Evolutionary conservation across 495 filamentous ascomycete species (phyloP), one percentile per base, ranked within the genome.

Genomic region (Massariosphaeria phaeospora): DNA sequence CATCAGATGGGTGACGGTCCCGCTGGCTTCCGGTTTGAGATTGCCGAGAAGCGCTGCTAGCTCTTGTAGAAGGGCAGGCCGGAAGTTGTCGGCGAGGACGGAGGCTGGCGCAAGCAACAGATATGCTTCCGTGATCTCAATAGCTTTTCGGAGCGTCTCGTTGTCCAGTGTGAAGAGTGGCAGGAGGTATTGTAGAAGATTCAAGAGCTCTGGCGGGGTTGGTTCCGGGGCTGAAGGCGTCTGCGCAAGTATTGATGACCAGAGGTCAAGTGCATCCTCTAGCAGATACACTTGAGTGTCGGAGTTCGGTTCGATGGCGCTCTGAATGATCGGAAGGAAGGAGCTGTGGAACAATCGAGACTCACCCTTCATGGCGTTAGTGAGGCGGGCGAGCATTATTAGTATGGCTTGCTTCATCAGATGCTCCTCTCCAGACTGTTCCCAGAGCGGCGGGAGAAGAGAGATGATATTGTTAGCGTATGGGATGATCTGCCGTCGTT

Each of bases 321-420:
- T 84, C 38, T 76, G 70, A 31, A 97, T 86, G 24, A 96, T 74
- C 0, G 89, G 89, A 27, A 95, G 70, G 43, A 94, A 84, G 55
- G 85, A 71, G 18, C 69, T 55, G 52, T 94, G 86, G 48, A 89
- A 93, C 27, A 79, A 76, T 34, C 75, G 74, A 10, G 85, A 89
- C 10, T 88, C 77, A 21, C 78, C 75, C 59, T 84, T 85, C 77
- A 96, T 84, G 0, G 91, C 83, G 39, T 79, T 76, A 15, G 94
- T 84, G 26, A 98, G 72, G 4, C 87, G 82, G 0, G 85, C 76
- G 20, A 96, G 78, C 29, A 96, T 81, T 3, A 82, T 84, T n/a
- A 97, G 75, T 38, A 96, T 87, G 0, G 85, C 81, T 69, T 96
- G 89, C 70, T 96, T 96, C 79, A 96, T 85, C 41, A 91, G 75